Conservation (phyloP, 2,329 filamentous ascomycete genomes). For the Phoma sp. region DNA sequence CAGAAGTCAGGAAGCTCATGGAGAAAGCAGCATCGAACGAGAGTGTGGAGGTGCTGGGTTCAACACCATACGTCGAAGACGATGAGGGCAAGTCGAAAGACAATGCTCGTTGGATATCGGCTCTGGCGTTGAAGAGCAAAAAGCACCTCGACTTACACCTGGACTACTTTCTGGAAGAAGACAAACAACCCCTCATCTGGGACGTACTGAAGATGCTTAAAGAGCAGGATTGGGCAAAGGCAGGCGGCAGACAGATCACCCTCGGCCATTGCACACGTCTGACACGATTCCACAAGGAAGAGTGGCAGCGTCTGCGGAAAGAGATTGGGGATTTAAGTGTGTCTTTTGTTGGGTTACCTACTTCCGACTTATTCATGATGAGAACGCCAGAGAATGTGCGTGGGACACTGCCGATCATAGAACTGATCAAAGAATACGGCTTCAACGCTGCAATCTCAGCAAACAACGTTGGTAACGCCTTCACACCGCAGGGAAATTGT, state of each 20-base stretch:
- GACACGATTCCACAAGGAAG: constrained; percentile 59
- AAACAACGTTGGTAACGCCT: constrained; percentile 78
- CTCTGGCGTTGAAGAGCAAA: constrained; percentile 56
- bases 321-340: constrained; percentile 64
- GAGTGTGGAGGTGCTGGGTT: constrained; percentile 67
- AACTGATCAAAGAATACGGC: constrained; percentile 64
- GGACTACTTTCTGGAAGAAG: constrained; percentile 69
- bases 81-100: constrained; percentile 54
- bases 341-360: constrained; percentile 72
- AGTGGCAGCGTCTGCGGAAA: constrained; percentile 58
- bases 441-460: constrained; percentile 68
- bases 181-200: constrained; percentile 60
- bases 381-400: constrained; percentile 55
- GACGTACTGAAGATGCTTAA: constrained; percentile 61
- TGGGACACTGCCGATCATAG: constrained; percentile 67
- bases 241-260: constrained; percentile 42
- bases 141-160: constrained; percentile 74
- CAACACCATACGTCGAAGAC: constrained; percentile 73
- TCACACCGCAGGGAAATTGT: constrained; percentile 72
- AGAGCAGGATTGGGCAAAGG: constrained; percentile 56
- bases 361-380: constrained; percentile 77
- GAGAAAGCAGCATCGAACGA: constrained; percentile 50
- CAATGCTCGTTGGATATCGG: constrained; percentile 70
- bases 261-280: constrained; percentile 74
- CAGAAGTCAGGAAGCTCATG: constrained; percentile 60